Evolutionary conservation across 768 basidiomycete genomes (phyloP), one percentile per base, ranked within the genome.

Genomic region (Tulasnella sp.): DNA sequence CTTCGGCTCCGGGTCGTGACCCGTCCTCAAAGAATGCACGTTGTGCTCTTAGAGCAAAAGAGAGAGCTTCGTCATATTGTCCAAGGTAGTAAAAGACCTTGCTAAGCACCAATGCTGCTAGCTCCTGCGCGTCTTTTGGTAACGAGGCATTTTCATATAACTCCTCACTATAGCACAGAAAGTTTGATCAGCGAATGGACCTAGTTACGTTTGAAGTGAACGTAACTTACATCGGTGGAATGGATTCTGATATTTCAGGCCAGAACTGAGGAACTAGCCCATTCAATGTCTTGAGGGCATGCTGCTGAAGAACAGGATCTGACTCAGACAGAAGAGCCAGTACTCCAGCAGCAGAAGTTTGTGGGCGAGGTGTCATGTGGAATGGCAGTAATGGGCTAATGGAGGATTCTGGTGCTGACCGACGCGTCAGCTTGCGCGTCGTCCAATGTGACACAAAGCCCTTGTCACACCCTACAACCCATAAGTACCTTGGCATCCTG

Each of bases 11-110:
- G 52, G 69, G 63, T 13, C 67, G 70, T 59, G 74, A 74, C 56
- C 74, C 69, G 62, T 89, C 84, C 1, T 70, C 72, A 63, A 87
- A 81, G 62, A 98, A 96, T 63, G 85, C 82, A 64, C 68, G 72
- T 51, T 86, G 90, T 15, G 93, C 88, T 52, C 84, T 83, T 41
- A 99, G 78, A 19, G 95, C 95, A 62, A 96, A 96, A 10, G 87
- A 83, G 53, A 99, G 75, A 25, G 92, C 88, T 64, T 99, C 95
- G 61, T 92, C 89, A 59, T 93, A 86, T 64, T 89, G 87, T 57
- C 86, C 90, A 43, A 99, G 73, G 73, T 84, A 93, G 68, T 90
- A 98, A 67, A 98, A 98, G 44, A 98, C 86, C 65, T 98, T 98
- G 73, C 90, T 92, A n/a, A 86, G 83, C 25, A 99, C 74, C 45